Base-by-base conservation (phyloP, 164 flowering plant species). In the Umbilicus rupestris region DNA sequence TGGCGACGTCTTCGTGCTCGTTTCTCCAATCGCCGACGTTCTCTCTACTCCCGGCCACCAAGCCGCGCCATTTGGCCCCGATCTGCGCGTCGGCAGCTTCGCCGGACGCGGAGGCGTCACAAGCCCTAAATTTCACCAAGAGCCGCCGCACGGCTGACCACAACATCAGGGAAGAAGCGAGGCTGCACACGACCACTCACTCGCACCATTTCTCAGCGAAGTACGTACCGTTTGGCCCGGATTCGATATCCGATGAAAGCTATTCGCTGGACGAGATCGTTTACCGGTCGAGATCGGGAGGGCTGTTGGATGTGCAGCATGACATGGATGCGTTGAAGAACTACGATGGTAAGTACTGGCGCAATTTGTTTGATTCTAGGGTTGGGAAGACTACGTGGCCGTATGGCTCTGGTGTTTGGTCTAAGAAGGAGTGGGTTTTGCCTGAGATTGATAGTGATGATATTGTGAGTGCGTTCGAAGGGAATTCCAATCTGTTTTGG, bases 371-470 rank as follows among this genome's bases (percentile, higher is more conserved):
- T 69, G 96, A 89, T 68, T 86, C 89, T 0, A 81, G 93, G 20
- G 79, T 83, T 10, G 93, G 96, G 0, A 82, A 78, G 71, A 89
- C 93, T 37, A 86, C 79, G 0, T 89, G 91, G 93, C 96, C 96
- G 0, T 89, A 87, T 41, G 93, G 93, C 15, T 84, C 89, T 62
- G 96, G 96, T 17, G 96, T 87, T 17, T 89, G 96, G 93, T 73
- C 79, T 68, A 89, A 87, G 76, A 89, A 89, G 69, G 91, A 89
- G 57, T 89, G 93, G 91, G 93, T 89, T 5, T 66, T 87, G 0
- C 96, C 89, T 0, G 87, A 80, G 69, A 89, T 89, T 52, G 84
- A 80, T 39, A 17, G 72, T 37, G 91, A 87, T 46, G 87, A 86
- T 65, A 87, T 89, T 19, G 80, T 89, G 2, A 75, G 82, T 55